Base-by-base conservation (phyloP, 2,329 filamentous ascomycete genomes). In the Penicillium sp. region DNA sequence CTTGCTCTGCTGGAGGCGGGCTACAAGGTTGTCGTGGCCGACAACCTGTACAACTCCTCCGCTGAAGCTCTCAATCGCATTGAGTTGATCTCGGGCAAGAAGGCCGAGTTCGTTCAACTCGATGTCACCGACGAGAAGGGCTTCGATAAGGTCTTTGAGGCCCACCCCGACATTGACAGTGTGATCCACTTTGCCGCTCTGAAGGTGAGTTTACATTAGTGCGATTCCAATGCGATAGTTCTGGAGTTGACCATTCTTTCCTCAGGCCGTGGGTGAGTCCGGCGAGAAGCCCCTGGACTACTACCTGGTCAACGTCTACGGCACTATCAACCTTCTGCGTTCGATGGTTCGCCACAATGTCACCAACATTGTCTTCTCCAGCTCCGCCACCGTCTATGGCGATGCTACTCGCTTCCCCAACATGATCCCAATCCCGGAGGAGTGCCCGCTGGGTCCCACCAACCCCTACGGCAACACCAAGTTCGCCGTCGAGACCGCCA, bases 381-480 rank as follows among this genome's bases (percentile, higher is more conserved):
- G 88, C 47, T 95, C 89, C 1, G 92, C 92, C 22, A 98, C 93
- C 53, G 92, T 98, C 22, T 98, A 98, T 67, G 92, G 92, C 61
- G 93, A 98, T 68, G 92, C 90, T 37, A 96, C 92, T 30, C 85
- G 88, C 62, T 86, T 95, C 70, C 81, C 84, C 53, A 84, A 93
- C 75, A 98, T 98, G 92, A 98, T 98, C 51, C 92, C 92, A 49
- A 98, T 98, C 60, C 92, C 92, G 35, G 92, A 98, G 72, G 75
- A 85, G 67, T 98, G 92, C 76, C 92, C 93, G 44, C 86, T 94
- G 47, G 90, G 88, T 35, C 87, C 92, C 10, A 98, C 92, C 52
- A 98, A 96, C 75, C 88, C 90, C 16, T 98, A 98, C 69, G 93
- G 92, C 48, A 87, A 87, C 68, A 98, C 92, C 50, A 98, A 98